Percentiles rank a stretch among this genome's conserved stretches.
These are phyloP conservation scores for Paracorniculantispora psalliotae DNA, from an alignment of 2,329 filamentous ascomycete genomes.

Conservation along the genomic window DNA sequence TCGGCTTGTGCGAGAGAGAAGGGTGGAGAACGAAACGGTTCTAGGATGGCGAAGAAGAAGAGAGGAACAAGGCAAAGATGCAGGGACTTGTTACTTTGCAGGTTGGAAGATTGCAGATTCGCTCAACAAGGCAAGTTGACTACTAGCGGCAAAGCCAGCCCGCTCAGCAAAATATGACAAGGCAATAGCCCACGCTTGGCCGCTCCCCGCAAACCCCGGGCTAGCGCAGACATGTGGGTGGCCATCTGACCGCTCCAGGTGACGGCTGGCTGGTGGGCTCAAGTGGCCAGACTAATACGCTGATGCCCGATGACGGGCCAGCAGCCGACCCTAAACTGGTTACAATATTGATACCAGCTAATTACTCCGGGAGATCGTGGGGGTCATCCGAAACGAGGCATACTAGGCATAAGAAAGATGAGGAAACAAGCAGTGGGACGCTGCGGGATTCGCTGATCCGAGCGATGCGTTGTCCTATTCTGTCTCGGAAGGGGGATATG, in stretches of 20 bases:
- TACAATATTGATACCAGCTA: neutral
- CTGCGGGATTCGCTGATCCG: neutral
- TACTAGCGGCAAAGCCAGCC: neutral
- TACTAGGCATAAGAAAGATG: neutral
- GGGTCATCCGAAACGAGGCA: neutral
- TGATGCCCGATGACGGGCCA: constrained; percentile 6
- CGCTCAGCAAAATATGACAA: neutral
- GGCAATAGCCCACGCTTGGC: neutral
- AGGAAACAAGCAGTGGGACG: neutral
- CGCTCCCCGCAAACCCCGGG: too few species aligned
- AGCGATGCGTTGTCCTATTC: neutral
- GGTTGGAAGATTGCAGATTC: constrained; percentile 2
- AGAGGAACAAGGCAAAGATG: neutral
- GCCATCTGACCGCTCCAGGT: constrained; percentile 14
- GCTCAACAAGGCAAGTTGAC: neutral
- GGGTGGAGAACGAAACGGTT: neutral
- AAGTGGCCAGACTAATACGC: constrained; percentile 4
- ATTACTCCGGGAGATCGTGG: constrained; percentile 1
- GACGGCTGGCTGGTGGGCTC: constrained; percentile 1
- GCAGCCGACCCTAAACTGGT: neutral
- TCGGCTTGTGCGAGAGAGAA: neutral
- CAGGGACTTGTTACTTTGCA: neutral
- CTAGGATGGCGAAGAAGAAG: neutral
- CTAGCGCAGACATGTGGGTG: constrained; percentile 2
- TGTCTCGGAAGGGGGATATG: neutral